Evolutionary conservation across 495 filamentous ascomycete genomes (phyloP).

Genomic region (Viridothelium virens): DNA sequence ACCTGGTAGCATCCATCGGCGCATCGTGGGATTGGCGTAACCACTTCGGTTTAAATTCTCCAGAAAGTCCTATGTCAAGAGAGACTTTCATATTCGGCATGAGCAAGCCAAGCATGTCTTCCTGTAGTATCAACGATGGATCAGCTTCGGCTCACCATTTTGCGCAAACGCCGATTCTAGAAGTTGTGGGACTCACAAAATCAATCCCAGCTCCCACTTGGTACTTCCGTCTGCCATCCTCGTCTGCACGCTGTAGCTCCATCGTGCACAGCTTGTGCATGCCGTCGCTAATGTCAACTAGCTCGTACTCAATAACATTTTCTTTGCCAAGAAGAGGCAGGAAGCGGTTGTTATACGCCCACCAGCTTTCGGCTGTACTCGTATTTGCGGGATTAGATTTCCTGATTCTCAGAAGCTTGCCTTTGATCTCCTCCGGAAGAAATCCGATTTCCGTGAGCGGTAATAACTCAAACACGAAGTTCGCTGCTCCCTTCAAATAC

Average conservation of each 20-base stretch:
- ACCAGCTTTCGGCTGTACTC: conserved; percentile 3
- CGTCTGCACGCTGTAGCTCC: not conserved
- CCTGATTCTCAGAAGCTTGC: conserved; percentile 22
- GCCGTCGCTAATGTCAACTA: conserved; percentile 7
- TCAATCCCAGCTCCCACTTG: not conserved
- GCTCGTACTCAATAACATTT: conserved; percentile 16
- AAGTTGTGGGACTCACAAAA: not conserved
- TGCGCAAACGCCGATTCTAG: not conserved
- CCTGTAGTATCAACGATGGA: not conserved
- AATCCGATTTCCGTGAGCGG: not conserved
- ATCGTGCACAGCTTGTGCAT: conserved; percentile 1
- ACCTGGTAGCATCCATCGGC: conserved; percentile 55
- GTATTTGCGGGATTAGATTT: conserved; percentile 15
- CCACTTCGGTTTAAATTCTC: conserved; percentile 97
- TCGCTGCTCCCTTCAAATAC: conserved; percentile 19
- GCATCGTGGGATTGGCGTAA: conserved; percentile 74
- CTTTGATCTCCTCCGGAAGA: conserved; percentile 14
- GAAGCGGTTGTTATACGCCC: conserved; percentile 12
- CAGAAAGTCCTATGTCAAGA: conserved; percentile 25
- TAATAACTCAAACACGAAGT: conserved; percentile 21
- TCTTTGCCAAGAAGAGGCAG: conserved; percentile 13
- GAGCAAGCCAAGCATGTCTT: conserved; percentile 56
- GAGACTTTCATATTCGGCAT: conserved; percentile 70
- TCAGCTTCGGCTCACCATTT: not conserved
- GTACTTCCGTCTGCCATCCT: not conserved